Percentiles rank a stretch among this genome's conserved stretches.
These are phyloP conservation scores for Apiospora saccharicola DNA, from an alignment of 2,329 filamentous ascomycete genomes.

Conservation along the genomic window DNA sequence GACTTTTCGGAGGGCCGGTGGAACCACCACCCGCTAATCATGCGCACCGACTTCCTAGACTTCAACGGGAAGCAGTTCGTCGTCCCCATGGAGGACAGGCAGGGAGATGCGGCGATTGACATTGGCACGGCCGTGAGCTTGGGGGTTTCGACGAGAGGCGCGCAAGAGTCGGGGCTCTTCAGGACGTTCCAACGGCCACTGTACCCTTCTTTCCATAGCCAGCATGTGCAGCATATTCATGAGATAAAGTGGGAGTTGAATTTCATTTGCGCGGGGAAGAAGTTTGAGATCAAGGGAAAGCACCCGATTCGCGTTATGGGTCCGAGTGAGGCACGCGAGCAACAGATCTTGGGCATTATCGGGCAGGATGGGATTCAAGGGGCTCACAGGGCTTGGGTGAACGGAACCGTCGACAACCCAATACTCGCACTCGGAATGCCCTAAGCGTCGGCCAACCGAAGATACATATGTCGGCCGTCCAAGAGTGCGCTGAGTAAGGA, in stretches of 20 bases:
- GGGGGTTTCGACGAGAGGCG: slow-evolving; percentile 11
- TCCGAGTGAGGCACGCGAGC: slow-evolving; percentile 23
- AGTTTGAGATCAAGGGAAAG: slow-evolving; percentile 18
- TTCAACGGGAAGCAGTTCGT: background rate
- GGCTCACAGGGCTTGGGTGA: slow-evolving; percentile 20
- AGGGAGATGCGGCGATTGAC: slow-evolving; percentile 13
- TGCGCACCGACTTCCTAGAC: slow-evolving; percentile 7
- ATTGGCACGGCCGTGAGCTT: slow-evolving; percentile 17
- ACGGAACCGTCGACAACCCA: slow-evolving; percentile 8
- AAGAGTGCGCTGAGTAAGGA: background rate
- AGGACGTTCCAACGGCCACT: background rate
- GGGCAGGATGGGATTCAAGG: slow-evolving; percentile 20
- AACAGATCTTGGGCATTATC: background rate
- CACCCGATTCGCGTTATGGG: slow-evolving; percentile 24
- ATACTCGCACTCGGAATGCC: slow-evolving; percentile 16
- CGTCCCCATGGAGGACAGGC: slow-evolving; percentile 8
- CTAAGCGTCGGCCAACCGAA: background rate
- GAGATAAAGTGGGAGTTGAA: slow-evolving; percentile 22
- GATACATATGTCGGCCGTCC: background rate
- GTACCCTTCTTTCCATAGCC: slow-evolving; percentile 24
- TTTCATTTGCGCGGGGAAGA: slow-evolving; percentile 25
- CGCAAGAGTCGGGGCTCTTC: background rate
- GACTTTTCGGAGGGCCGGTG: slow-evolving; percentile 4
- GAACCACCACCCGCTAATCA: slow-evolving; percentile 18
- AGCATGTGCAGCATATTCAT: slow-evolving; percentile 23